Evolutionary conservation across 2,329 filamentous ascomycete genomes (phyloP).

Genomic region (Claviceps purpurea): DNA sequence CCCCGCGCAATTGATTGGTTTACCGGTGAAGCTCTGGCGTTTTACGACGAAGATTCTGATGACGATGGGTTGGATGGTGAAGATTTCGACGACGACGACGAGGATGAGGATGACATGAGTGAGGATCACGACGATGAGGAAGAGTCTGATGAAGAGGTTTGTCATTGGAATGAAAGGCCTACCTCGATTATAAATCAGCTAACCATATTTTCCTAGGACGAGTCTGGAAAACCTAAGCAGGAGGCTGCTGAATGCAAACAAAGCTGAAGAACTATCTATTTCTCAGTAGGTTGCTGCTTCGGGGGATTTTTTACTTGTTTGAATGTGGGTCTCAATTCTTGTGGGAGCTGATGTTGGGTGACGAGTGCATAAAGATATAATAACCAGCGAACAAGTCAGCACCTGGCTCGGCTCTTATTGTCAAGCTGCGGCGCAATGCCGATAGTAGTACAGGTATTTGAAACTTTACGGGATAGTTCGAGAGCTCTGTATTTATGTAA

Average conservation of each 20-base stretch:
- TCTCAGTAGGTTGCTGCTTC: background rate
- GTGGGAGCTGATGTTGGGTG: background rate
- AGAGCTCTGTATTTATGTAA: slow-evolving; percentile 7
- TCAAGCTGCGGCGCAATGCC: background rate
- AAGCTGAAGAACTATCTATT: slow-evolving; percentile 41
- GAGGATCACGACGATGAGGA: slow-evolving; percentile 76
- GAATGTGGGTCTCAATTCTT: background rate
- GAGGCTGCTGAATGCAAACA: slow-evolving; percentile 94
- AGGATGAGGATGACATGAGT: slow-evolving; percentile 77
- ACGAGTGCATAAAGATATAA: slow-evolving; percentile 3
- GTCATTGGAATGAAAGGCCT: slow-evolving; percentile 11
- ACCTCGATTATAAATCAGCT: slow-evolving; percentile 7
- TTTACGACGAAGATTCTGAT: slow-evolving; percentile 63
- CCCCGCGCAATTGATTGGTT: slow-evolving; percentile 99
- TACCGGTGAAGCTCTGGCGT: slow-evolving; percentile 92
- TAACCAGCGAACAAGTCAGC: slow-evolving; percentile 1
- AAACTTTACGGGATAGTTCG: background rate
- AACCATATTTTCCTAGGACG: slow-evolving; percentile 44
- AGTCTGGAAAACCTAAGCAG: slow-evolving; percentile 81
- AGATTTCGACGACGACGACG: slow-evolving; percentile 46
- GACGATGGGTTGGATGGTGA: slow-evolving; percentile 56
- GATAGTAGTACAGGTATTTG: background rate
- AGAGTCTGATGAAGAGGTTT: slow-evolving; percentile 66
- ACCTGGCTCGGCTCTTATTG: background rate
- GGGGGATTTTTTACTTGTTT: background rate